These are phyloP conservation scores for Ceratobasidium papillatum DNA, from an alignment of 1,284 basidiomycete genomes.

Conservation along the genomic window DNA sequence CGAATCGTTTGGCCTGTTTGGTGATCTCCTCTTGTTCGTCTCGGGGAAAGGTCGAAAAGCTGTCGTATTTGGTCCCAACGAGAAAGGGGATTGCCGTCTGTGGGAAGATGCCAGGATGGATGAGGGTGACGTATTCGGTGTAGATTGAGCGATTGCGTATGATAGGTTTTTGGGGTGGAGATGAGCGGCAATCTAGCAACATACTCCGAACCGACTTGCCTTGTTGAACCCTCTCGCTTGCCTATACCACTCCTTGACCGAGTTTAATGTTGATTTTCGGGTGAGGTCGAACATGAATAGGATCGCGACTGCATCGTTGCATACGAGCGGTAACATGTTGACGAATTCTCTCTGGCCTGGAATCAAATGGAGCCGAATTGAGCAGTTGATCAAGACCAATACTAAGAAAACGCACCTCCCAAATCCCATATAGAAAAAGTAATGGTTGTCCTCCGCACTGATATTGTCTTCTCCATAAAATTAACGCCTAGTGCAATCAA, in stretches of 20 bases:
- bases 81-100: conserved; percentile 95
- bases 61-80: conserved; percentile 98
- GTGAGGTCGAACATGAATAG: conserved; percentile 99
- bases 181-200: conserved; percentile 8
- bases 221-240: conserved; percentile 99
- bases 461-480: conserved; percentile 99
- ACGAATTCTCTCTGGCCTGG: conserved; percentile 93
- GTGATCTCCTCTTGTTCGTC: conserved; percentile 99
- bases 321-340: conserved; percentile 97
- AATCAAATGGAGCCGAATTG: not conserved
- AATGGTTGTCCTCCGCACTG: conserved; percentile 96
- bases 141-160: not conserved
- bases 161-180: not conserved
- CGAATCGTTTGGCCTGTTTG: conserved; percentile 94
- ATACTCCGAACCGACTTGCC: conserved; percentile 58
- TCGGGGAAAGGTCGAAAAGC: conserved; percentile 92
- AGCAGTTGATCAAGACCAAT: not conserved
- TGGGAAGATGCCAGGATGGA: conserved; percentile 5
- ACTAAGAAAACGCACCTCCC: conserved; percentile 60
- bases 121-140: not conserved
- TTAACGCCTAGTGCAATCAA: conserved; percentile 77
- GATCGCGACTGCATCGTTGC: conserved; percentile 98
- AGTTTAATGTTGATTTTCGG: conserved; percentile 95
- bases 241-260: conserved; percentile 99
- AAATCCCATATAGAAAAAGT: conserved; percentile 99